A percentile compares a stretch with the other conserved stretches of the same genome.
These are phyloP conservation scores for Scleromitrula shiraiana DNA, from an alignment of 2,329 filamentous ascomycete genomes.

Conservation along the genomic window DNA sequence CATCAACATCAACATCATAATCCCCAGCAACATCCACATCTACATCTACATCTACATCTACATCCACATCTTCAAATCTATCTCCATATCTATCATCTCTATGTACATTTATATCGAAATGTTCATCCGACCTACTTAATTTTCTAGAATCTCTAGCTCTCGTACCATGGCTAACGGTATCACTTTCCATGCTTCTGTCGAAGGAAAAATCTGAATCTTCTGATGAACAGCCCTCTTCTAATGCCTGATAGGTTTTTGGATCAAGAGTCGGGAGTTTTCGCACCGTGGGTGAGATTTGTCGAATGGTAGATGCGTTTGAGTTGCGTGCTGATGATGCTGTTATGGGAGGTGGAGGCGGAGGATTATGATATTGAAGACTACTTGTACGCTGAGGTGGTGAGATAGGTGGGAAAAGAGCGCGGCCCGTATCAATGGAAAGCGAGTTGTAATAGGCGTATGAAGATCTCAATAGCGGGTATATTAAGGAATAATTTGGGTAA, in stretches of 20 bases:
- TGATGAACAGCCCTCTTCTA: too few species aligned
- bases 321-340: conserved; percentile 10
- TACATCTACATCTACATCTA: too few species aligned
- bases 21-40: too few species aligned
- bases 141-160: conserved; percentile 24
- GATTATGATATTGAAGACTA: background rate
- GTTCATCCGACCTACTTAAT: conserved; percentile 23
- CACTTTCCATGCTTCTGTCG: conserved; percentile 8
- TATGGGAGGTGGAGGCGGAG: background rate
- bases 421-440: background rate
- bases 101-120: too few species aligned
- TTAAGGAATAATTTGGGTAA: too few species aligned
- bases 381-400: background rate
- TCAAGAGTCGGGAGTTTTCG: background rate
- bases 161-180: background rate
- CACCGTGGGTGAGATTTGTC: background rate
- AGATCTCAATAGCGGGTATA: background rate
- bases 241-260: background rate
- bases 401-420: background rate
- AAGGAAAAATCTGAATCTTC: background rate
- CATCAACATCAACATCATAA: background rate
- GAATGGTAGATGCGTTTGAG: conserved; percentile 11
- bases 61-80: too few species aligned
- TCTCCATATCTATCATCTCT: too few species aligned
- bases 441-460: background rate